phyloP scores from a whole-genome alignment of 164 flowering plant genomes.

The Warburgia ugandensis region DNA sequence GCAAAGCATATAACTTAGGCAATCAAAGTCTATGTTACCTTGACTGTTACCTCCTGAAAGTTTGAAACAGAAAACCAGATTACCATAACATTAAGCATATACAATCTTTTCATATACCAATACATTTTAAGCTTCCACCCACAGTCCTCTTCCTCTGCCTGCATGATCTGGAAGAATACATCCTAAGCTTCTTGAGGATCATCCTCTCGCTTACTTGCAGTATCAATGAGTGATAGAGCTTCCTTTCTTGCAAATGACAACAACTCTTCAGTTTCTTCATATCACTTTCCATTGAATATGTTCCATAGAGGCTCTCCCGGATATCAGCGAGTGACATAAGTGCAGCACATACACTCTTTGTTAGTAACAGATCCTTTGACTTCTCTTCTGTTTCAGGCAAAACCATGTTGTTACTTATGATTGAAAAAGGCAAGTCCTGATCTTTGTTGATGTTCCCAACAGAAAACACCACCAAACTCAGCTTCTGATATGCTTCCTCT shows the following conservation, averaged over 20 bases:
- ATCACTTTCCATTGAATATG: slow-evolving; percentile 48
- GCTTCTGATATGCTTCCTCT: slow-evolving; percentile 40
- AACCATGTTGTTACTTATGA: slow-evolving; percentile 10
- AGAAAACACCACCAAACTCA: slow-evolving; percentile 34
- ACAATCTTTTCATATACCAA: neutral
- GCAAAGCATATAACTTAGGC: no score
- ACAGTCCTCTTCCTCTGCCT: slow-evolving; percentile 3
- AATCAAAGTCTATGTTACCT: no score
- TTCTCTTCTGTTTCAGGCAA: slow-evolving; percentile 18
- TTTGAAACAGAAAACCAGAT: neutral
- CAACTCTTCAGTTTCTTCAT: slow-evolving; percentile 28
- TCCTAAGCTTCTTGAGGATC: slow-evolving; percentile 57
- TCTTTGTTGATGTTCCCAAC: slow-evolving; percentile 16
- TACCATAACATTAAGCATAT: no score
- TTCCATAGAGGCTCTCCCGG: slow-evolving; percentile 57
- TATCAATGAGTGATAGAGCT: slow-evolving; percentile 57
- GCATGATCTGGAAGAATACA: slow-evolving; percentile 27
- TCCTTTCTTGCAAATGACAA: slow-evolving; percentile 31
- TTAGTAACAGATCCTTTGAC: slow-evolving; percentile 39
- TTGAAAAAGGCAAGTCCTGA: slow-evolving; percentile 10
- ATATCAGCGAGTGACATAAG: slow-evolving; percentile 63
- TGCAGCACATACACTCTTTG: slow-evolving; percentile 41
- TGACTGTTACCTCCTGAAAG: no score
- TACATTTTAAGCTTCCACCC: neutral
- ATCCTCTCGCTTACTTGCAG: slow-evolving; percentile 76